These are phyloP conservation scores for Flaveria ramosissima DNA, from an alignment of 129 eudicot species.

Conservation along the genomic window DNA sequence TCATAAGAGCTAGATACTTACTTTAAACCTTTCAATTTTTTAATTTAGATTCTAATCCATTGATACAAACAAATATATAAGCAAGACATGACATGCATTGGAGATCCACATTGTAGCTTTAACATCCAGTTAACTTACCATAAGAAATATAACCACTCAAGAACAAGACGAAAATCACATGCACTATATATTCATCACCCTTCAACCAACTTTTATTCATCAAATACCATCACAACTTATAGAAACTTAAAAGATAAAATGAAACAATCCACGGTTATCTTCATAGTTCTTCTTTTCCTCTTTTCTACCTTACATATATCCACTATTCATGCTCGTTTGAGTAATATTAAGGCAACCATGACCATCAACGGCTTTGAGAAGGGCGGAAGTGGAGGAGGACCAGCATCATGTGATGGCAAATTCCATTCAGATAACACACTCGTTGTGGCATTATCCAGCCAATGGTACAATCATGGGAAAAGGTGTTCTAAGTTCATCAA, in stretches of 20 bases:
- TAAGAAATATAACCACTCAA: constrained; percentile 15
- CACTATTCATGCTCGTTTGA: not conserved
- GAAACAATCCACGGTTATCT: constrained; percentile 6
- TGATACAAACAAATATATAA: constrained; percentile 6
- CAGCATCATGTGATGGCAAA: constrained; percentile 45
- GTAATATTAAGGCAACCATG: constrained; percentile 30
- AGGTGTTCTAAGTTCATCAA: constrained; percentile 39
- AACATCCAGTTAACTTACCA: not conserved
- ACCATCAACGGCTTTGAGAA: constrained; percentile 45
- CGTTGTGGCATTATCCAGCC: constrained; percentile 52
- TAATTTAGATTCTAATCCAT: not conserved
- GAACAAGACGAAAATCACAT: constrained; percentile 18
- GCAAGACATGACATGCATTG: constrained; percentile 2
- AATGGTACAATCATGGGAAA: constrained; percentile 39
- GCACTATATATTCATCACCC: constrained; percentile 6
- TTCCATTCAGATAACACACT: constrained; percentile 38
- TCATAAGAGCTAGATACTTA: not conserved
- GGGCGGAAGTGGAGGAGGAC: constrained; percentile 50
- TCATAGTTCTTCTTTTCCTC: constrained; percentile 12
- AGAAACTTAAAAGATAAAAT: not conserved
- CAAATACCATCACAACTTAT: constrained; percentile 5
- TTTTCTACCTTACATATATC: constrained; percentile 11
- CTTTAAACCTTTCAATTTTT: not conserved
- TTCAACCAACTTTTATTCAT: not conserved
- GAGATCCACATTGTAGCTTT: constrained; percentile 17